These are phyloP conservation scores for Xylaria sp. DNA, from an alignment of 2,329 filamentous ascomycete genomes.

Conservation along the genomic window DNA sequence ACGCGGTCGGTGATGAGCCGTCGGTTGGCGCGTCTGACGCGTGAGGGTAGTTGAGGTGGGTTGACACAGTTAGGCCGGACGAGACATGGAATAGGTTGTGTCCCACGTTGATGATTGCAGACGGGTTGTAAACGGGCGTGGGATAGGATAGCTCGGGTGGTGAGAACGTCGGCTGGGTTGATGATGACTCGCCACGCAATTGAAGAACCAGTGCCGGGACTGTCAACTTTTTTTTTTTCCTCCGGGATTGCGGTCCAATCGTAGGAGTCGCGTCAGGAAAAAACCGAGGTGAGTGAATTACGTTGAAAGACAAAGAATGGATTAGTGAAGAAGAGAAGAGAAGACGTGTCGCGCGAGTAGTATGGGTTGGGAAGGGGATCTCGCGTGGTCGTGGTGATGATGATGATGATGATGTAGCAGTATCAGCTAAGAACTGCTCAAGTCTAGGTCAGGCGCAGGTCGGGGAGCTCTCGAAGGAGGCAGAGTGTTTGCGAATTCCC, in stretches of 20 bases:
- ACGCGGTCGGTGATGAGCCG: slow-evolving; percentile 26
- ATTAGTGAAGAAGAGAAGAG: not conserved
- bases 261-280: slow-evolving; percentile 6
- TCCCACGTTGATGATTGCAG: slow-evolving; percentile 5
- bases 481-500: slow-evolving; percentile 28
- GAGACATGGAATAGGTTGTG: slow-evolving; percentile 36
- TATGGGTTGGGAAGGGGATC: not conserved
- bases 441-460: slow-evolving; percentile 11
- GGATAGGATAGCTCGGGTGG: not conserved
- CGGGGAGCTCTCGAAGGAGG: slow-evolving; percentile 24
- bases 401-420: slow-evolving; percentile 12
- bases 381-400: slow-evolving; percentile 9
- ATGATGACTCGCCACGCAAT: slow-evolving; percentile 10
- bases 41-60: slow-evolving; percentile 31
- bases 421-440: not conserved
- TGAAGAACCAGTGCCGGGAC: not conserved
- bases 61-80: slow-evolving; percentile 30
- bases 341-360: not conserved
- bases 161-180: not conserved
- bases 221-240: slow-evolving; percentile 19
- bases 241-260: slow-evolving; percentile 2
- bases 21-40: slow-evolving; percentile 41
- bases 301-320: slow-evolving; percentile 14
- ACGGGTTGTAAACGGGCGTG: slow-evolving; percentile 17
- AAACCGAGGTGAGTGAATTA: not conserved